These are phyloP conservation scores for Corylus avellana DNA, from an alignment of 306 rosid species.

Conservation along the genomic window DNA sequence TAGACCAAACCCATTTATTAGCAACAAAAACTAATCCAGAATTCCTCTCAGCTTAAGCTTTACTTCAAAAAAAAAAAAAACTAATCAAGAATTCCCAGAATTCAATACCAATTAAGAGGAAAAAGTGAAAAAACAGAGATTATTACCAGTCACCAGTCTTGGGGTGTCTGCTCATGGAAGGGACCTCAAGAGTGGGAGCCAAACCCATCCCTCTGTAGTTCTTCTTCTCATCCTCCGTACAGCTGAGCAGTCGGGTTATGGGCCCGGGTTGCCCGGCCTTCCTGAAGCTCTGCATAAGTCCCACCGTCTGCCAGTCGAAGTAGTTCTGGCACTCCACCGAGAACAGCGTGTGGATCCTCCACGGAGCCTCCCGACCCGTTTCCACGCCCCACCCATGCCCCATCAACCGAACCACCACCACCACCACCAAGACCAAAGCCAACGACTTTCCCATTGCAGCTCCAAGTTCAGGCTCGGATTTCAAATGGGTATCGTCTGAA, in stretches of 20 bases:
- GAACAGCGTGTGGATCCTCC: constrained; percentile 89
- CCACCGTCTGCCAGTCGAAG: constrained; percentile 99
- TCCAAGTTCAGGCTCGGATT: constrained; percentile 38
- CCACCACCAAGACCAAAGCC: constrained; percentile 29
- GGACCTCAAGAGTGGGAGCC: constrained; percentile 97
- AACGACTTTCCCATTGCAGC: constrained; percentile 50
- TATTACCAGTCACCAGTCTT: constrained; percentile 93
- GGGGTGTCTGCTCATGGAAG: constrained; percentile 96
- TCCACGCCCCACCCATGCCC: constrained; percentile 33
- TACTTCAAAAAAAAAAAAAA: too few relatives aligned
- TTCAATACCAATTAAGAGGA: constrained; percentile 24
- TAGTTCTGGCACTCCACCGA: constrained; percentile 97
- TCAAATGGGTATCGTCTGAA: constrained; percentile 43
- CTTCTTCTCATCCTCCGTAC: constrained; percentile 92
- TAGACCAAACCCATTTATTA: not conserved
- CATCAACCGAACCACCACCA: constrained; percentile 30
- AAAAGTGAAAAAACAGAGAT: not conserved
- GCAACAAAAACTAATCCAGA: constrained; percentile 24
- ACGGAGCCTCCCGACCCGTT: constrained; percentile 48
- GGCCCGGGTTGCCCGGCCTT: constrained; percentile 93
- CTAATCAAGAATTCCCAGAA: constrained; percentile 2
- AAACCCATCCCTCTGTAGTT: constrained; percentile 81
- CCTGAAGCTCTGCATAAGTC: constrained; percentile 78
- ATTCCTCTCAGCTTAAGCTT: not conserved
- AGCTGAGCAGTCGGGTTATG: constrained; percentile 86